Base-by-base conservation (phyloP, 768 basidiomycete species). In the Cystobasidium onofrii region DNA sequence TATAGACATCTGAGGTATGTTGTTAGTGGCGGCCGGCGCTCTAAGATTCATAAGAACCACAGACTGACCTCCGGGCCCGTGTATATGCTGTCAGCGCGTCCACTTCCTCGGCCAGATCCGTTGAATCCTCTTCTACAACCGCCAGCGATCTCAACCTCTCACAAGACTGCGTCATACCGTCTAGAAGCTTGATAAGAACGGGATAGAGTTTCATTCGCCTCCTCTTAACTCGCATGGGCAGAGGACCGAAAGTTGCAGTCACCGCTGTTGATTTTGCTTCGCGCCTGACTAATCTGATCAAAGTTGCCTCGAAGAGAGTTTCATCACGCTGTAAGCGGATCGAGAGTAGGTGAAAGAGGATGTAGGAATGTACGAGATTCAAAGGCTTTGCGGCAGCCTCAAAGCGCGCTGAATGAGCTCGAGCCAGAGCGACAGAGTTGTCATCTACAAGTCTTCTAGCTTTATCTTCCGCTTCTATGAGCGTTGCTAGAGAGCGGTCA, bases 381-480 rank as follows among this genome's bases (percentile, higher is more conserved):
- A 91, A 86, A 79, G 92, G 91, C 29, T 65, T 64, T 13, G 72
- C 55, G 25, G 62, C 36, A 78, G 76, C 25, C 79, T 76, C 41
- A 77, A 69, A 52, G 76, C 67, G 36, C 75, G 78, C 62, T 73
- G 75, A 39, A 77, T 75, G 31, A 78, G 80, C 57, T 78, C 74
- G 7, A 78, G 76, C 0, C 77, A 80, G 62, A 77, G 67, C 77
- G 43, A 41, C 20, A 9, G 92, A 88, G 71, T 93, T 90, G 18
- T 87, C 86, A 78, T 93, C 92, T 23, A 86, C 83, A n/a, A 94
- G 83, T 79, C 88, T 90, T 72, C 89, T 85, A 1, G 91, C 87
- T 0, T 92, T 87, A 10, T 88, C 88, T 79, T 94, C 92, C 1
- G 92, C 92, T 74, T 97, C 94, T 69, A 90, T 92, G 74, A 96